Base-by-base conservation (phyloP, 1,139 yeast genomes). In the Suhomyces maxii region DNA sequence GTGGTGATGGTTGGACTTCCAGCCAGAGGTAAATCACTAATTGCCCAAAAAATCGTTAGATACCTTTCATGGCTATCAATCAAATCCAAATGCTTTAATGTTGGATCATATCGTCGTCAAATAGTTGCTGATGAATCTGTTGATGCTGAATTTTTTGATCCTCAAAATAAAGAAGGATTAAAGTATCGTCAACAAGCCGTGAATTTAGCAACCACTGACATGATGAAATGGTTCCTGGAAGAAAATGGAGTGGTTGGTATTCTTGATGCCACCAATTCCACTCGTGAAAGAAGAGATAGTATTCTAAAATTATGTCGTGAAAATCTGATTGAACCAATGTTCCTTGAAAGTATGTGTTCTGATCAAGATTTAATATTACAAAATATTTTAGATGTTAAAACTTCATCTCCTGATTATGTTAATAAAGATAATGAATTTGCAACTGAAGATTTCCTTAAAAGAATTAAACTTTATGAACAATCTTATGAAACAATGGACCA, bases 51-150 rank as follows among this genome's bases (percentile, higher is more conserved):
- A 58, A 80, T 93, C 46, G 96, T 91, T 35, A 79, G 98, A 43
- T 93, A 91, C 62, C 76, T 93, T 47, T 83, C 90, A 39, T 93
- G 99, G 99, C 76, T 91, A 37, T 87, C 96, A 3, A 87, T 93
- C 48, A 82, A 82, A 50, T 89, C 97, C 36, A 84, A 84, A 61
- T 86, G 93, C 49, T 93, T 93, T 71, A 90, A 90, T 60, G 96
- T 91, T 18, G 97, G 98, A 12, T 77, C 78, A 37, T 90, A 89
- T 63, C 79, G 97, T 53, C 81, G 97, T 48, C 71, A 77, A 51
- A 51, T 73, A 32, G 75, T 80, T 34, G 61, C 61, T 10, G 66
- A 60, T 38, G 57, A 56, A 12, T 60, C 58, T 28, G 52, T 66
- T 12, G 81, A 78, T 44, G 95, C 96, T 1, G 86, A 81, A n/a